phyloP scores from a whole-genome alignment of 768 basidiomycete genomes.

The Tylopilus rubrobrunneus region DNA sequence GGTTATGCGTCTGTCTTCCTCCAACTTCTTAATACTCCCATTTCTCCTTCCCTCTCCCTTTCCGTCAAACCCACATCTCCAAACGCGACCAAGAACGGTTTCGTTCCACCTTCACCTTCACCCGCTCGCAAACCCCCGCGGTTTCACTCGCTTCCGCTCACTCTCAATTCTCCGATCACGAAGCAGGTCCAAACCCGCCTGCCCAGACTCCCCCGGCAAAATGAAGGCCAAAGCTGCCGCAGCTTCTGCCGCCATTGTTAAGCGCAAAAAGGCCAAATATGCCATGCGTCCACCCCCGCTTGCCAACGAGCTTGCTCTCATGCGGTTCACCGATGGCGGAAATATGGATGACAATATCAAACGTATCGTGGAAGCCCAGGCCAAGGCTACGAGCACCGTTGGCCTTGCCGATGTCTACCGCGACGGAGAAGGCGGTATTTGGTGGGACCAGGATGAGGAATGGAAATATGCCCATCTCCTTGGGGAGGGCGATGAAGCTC shows the following conservation, averaged over 20 bases:
- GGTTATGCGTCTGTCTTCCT: constrained; percentile 69
- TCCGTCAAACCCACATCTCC: constrained; percentile 4
- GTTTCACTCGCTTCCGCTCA: constrained; percentile 47
- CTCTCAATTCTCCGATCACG: constrained; percentile 45
- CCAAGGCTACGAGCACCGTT: constrained; percentile 37
- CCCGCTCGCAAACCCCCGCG: constrained; percentile 21
- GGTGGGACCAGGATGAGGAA: constrained; percentile 72
- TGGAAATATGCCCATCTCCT: constrained; percentile 66
- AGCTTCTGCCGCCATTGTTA: constrained; percentile 34
- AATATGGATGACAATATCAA: constrained; percentile 50
- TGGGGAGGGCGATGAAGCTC: constrained; percentile 31
- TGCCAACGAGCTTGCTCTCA: constrained; percentile 60
- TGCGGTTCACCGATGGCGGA: constrained; percentile 69
- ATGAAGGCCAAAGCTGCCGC: constrained; percentile 18
- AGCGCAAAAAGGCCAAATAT: constrained; percentile 54
- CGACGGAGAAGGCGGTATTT: constrained; percentile 59
- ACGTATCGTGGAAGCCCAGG: constrained; percentile 53
- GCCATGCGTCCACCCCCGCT: constrained; percentile 46
- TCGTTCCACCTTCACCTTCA: constrained; percentile 2
- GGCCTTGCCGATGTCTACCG: constrained; percentile 51
- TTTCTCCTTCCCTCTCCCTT: constrained; percentile 19
- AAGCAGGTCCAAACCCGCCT: constrained; percentile 34
- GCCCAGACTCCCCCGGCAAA: constrained; percentile 26
- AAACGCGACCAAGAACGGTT: constrained; percentile 10
- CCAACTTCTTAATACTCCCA: constrained; percentile 49